These are phyloP conservation scores for Pisolithus tinctorius DNA, from an alignment of 768 basidiomycete genomes.

Conservation along the genomic window DNA sequence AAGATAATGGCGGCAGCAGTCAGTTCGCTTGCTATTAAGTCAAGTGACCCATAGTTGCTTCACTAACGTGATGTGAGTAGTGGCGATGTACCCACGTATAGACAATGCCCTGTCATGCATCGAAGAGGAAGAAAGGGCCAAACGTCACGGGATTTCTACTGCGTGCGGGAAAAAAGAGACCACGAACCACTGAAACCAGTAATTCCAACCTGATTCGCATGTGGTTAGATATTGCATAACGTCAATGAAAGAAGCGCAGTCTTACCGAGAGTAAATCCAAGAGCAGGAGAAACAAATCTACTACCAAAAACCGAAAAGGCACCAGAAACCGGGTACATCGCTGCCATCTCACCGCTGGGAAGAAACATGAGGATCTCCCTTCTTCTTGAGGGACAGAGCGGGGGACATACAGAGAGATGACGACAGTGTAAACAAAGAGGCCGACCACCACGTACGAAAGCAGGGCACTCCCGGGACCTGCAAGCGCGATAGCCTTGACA, in stretches of 20 bases:
- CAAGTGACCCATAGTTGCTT: slow-evolving; percentile 11
- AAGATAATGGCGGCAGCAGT: slow-evolving; percentile 51
- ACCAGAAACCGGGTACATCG: slow-evolving; percentile 56
- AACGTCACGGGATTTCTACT: slow-evolving; percentile 10
- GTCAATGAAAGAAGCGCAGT: neutral
- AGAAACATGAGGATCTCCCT: neutral
- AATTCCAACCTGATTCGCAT: slow-evolving; percentile 43
- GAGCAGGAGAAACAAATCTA: slow-evolving; percentile 52
- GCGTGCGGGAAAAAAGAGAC: slow-evolving; percentile 4
- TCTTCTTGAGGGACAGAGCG: neutral
- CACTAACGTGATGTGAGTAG: neutral
- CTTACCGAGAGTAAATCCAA: slow-evolving; percentile 51
- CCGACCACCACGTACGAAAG: slow-evolving; percentile 56
- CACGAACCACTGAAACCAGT: slow-evolving; percentile 45
- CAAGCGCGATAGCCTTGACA: slow-evolving; percentile 42
- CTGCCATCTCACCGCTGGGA: slow-evolving; percentile 58
- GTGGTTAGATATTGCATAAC: neutral
- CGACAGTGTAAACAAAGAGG: slow-evolving; percentile 52
- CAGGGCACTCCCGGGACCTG: slow-evolving; percentile 57
- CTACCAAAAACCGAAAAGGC: slow-evolving; percentile 53
- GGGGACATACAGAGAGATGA: slow-evolving; percentile 44
- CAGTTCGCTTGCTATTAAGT: slow-evolving; percentile 43
- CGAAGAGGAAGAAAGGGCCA: slow-evolving; percentile 1
- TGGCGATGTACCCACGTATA: slow-evolving; percentile 26
- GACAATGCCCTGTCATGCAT: slow-evolving; percentile 27